Evolutionary conservation across 2,329 filamentous ascomycete species (phyloP), one percentile per base, ranked within the genome.

Genomic region (Exophiala oligosperma): DNA sequence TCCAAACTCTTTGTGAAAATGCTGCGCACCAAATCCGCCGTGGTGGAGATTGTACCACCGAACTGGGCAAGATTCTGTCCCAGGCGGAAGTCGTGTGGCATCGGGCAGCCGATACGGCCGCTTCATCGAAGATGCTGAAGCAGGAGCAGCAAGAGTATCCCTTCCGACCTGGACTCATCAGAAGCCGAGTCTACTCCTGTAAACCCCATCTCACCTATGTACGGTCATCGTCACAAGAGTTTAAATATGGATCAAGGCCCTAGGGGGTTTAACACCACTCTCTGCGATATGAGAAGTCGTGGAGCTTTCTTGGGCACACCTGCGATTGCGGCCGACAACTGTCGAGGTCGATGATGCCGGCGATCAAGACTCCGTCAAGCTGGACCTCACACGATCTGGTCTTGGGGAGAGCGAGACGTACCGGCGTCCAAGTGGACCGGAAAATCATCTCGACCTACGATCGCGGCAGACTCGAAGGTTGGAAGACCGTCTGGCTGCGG

Each of bases 1-100:
- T 91, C 4, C 91, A 96, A 71, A 82, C 82, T 56, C 84, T 92
- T 67, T 95, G 90, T 71, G 92, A 97, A 75, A 86, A 87, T 54
- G 92, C 89, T 2, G 92, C 92, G 0, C 92, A 96, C 69, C 90
- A 95, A 68, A 91, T 94, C 61, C 79, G 97, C n/a, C 85, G 92
- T 24, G 89, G 92, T 53, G 92, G 92, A 9, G 88, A 94, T 68
- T 96, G 92, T 73, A 82, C 79, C n/a, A 82, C 84, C 17, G 91
- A 96, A 72, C 82, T 96, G 40, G 78, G 79, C 26, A 87, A 85
- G 48, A 88, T 92, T 53, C 84, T 86, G 68, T 78, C 80, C 57
- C 84, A 85, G 14, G 82, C 95, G 46, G 74, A 75, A 7, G 81
- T 86, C 55, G 85, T 91, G 1, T 78, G 86, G 51, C 81, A 83